Evolutionary conservation across 495 filamentous ascomycete genomes (phyloP), one percentile per base, ranked within the genome.

Genomic region (Paragyromitra xinjiangensis): DNA sequence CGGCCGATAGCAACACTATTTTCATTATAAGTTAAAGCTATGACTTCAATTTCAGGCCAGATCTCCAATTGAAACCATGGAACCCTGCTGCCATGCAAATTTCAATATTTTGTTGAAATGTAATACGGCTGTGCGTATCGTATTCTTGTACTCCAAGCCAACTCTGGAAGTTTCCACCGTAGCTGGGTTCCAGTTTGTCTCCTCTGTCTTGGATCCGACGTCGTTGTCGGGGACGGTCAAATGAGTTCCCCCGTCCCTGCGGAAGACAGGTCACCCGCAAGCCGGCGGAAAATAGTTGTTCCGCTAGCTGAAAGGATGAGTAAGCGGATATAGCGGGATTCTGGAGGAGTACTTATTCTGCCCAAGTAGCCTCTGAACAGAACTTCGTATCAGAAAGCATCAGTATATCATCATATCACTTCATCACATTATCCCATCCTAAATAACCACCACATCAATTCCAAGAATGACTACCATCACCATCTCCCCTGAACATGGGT

Each of bases 401-500:
- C 48, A 68, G 8, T 24, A 16, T 55, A 59, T 50, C 42, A 42
- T 58, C 39, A 69, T 34, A 71, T n/a, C 59, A 34, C 29, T 34
- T 34, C 29, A 34, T 34, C 29, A 34, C 29, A 34, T 34, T 34
- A 34, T 34, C 29, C 29, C 29, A 34, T 3, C 29, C 19, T 22
- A 34, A 34, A 34, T 34, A 34, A 34, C 29, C 29, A 34, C 29
- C 29, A 69, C 55, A 26, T 16, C 56, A 44, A 67, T 44, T 16
- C 29, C 29, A 56, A 64, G 5, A 44, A 77, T 77, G 74, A 55
- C 77, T 40, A 22, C 68, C 73, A 68, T 89, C 71, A 84, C 83
- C 64, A 6, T 89, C 59, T 85, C 87, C 34, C 78, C 83, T 8
- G 87, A 87, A 80, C 88, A 88, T 80, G 86, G 86, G 87, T 88